Percentiles rank a stretch among this genome's conserved stretches.
Conservation (phyloP, 2,329 filamentous ascomycete genomes). For the Xylariaceae sp. region DNA sequence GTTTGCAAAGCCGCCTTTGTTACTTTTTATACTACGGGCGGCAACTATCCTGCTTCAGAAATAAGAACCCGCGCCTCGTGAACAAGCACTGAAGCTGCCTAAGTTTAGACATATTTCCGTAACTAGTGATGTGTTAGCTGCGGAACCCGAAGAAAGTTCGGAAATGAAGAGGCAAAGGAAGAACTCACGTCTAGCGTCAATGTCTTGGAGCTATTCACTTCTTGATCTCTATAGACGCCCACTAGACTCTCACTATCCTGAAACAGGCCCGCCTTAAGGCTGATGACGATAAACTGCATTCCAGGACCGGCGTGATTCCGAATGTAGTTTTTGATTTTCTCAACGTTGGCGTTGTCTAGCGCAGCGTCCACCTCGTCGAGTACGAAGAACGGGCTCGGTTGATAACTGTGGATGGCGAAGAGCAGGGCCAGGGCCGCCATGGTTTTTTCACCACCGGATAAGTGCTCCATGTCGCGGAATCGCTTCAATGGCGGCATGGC, state of each 20-base stretch:
- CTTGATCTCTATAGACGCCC: conserved; percentile 92
- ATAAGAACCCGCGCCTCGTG: background rate
- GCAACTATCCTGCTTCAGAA: background rate
- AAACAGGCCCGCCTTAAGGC: conserved; percentile 90
- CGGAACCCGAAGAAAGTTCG: background rate
- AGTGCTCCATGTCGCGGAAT: conserved; percentile 98
- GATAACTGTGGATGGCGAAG: conserved; percentile 95
- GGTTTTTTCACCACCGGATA: conserved; percentile 96
- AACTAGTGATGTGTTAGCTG: conserved; percentile 28
- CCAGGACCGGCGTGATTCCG: conserved; percentile 89
- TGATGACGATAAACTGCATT: conserved; percentile 99
- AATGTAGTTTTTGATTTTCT: conserved; percentile 95
- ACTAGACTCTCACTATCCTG: conserved; percentile 95
- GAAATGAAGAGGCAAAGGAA: background rate
- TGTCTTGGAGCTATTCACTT: conserved; percentile 84
- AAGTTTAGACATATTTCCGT: conserved; percentile 25
- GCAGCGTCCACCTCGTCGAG: conserved; percentile 97
- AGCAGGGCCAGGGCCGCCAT: conserved; percentile 96
- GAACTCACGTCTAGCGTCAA: conserved; percentile 89
- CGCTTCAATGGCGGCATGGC: conserved; percentile 98
- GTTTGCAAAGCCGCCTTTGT: background rate
- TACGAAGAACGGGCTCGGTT: conserved; percentile 95
- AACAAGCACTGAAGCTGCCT: background rate
- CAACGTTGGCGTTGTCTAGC: conserved; percentile 95
- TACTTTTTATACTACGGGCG: background rate